These are phyloP conservation scores for Rhizopus delemar DNA, from an alignment of 371 early-diverging fungal genomes.

Conservation along the genomic window DNA sequence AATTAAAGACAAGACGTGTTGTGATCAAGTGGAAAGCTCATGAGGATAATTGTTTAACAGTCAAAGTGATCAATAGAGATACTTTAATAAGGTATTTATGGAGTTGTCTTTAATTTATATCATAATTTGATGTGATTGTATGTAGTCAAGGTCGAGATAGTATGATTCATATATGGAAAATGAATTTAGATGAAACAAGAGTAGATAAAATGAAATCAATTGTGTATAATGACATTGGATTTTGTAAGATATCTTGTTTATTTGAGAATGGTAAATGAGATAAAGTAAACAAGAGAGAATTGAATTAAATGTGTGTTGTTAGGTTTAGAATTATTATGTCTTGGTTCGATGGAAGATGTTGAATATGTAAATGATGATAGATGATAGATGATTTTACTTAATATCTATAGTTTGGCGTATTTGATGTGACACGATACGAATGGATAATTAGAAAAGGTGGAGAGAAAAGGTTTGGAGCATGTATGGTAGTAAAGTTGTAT, in stretches of 20 bases:
- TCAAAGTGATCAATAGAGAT: conserved; percentile 14
- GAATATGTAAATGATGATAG: conserved; percentile 25
- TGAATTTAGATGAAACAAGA: conserved; percentile 13
- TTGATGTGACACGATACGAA: conserved; percentile 30
- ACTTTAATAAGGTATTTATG: conserved; percentile 34
- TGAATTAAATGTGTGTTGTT: not conserved
- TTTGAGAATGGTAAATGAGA: conserved; percentile 1
- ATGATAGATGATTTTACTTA: not conserved
- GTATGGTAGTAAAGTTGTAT: conserved; percentile 45
- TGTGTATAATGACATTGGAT: conserved; percentile 40
- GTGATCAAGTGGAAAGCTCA: conserved; percentile 47
- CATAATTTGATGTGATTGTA: not conserved
- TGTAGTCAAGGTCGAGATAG: conserved; percentile 56
- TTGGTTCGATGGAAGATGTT: conserved; percentile 36
- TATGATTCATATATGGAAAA: conserved; percentile 47
- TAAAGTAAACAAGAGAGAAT: not conserved
- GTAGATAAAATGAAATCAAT: conserved; percentile 19
- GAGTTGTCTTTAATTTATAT: too few species aligned
- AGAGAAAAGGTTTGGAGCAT: conserved; percentile 26
- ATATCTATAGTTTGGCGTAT: conserved; percentile 46
- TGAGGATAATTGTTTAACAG: conserved; percentile 33
- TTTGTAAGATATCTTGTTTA: conserved; percentile 43
- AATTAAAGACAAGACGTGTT: conserved; percentile 37
- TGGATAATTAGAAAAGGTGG: conserved; percentile 25
- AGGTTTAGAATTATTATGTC: conserved; percentile 23